These are phyloP conservation scores for Brassica balearica DNA, from an alignment of 441 rosid genomes.

Conservation along the genomic window DNA sequence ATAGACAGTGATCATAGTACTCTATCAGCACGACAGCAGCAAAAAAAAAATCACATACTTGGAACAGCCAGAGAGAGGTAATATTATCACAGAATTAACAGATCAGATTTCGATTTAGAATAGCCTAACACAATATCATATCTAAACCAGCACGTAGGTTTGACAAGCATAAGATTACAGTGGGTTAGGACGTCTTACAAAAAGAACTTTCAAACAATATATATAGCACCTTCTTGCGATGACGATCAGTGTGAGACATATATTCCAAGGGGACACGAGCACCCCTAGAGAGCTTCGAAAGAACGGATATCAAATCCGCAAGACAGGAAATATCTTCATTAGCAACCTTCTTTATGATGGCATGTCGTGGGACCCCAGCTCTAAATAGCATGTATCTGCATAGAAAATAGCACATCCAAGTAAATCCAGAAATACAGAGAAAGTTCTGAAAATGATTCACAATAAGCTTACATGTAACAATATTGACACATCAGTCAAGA, in stretches of 20 bases:
- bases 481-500: slow-evolving; percentile 29
- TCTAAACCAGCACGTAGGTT: background rate
- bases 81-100: too few relatives aligned
- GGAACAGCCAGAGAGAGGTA: too few relatives aligned
- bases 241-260: slow-evolving; percentile 82
- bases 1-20: too few relatives aligned
- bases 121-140: slow-evolving; percentile 14
- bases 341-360: slow-evolving; percentile 91
- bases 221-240: slow-evolving; percentile 80
- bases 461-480: slow-evolving; percentile 21
- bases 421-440: slow-evolving; percentile 31
- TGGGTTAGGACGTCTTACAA: slow-evolving; percentile 22
- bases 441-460: slow-evolving; percentile 2
- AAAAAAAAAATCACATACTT: too few relatives aligned
- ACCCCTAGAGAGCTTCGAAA: slow-evolving; percentile 79
- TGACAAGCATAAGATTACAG: slow-evolving; percentile 3
- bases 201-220: slow-evolving; percentile 19
- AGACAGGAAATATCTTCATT: slow-evolving; percentile 79
- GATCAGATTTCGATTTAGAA: slow-evolving; percentile 2
- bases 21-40: too few relatives aligned
- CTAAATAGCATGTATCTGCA: slow-evolving; percentile 92
- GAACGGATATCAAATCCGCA: slow-evolving; percentile 70
- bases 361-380: slow-evolving; percentile 97
- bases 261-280: slow-evolving; percentile 94
- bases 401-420: slow-evolving; percentile 31